phyloP scores from a whole-genome alignment of 176 grass and related monocot genomes.

The Dactylis glomerata region DNA sequence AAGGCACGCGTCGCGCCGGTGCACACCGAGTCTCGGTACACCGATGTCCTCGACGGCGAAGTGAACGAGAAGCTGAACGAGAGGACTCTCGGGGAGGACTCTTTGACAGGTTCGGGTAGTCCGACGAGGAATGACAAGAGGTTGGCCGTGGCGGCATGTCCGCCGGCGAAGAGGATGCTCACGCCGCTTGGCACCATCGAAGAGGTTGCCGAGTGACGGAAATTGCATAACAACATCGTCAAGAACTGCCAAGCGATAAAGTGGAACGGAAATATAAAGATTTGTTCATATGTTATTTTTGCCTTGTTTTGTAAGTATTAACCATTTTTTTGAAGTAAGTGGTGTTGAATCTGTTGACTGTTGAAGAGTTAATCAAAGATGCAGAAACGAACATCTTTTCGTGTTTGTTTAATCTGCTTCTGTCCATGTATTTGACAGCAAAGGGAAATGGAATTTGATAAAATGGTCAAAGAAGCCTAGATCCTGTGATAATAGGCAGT shows the following conservation, averaged over 20 bases:
- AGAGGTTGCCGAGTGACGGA: conserved; percentile 37
- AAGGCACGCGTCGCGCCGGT: conserved; percentile 41
- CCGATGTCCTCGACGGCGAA: background rate
- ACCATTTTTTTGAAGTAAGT: background rate
- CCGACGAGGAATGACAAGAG: background rate
- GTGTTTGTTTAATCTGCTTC: background rate
- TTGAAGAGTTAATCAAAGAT: background rate
- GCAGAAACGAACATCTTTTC: background rate
- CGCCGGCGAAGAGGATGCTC: conserved; percentile 27
- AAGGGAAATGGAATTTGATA: background rate
- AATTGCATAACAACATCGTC: no score
- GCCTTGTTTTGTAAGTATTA: background rate
- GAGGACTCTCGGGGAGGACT: conserved; percentile 32
- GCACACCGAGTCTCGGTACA: background rate
- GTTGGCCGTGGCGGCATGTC: background rate
- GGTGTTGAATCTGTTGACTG: no score
- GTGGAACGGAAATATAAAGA: background rate
- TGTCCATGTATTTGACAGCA: background rate
- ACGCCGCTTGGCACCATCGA: conserved; percentile 46
- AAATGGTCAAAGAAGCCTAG: background rate
- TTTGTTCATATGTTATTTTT: background rate
- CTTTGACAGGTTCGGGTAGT: background rate
- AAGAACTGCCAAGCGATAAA: no score
- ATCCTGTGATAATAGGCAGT: background rate
- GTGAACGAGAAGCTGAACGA: conserved; percentile 56